Evolutionary conservation across 495 filamentous ascomycete genomes (phyloP).

Genomic region (Chaetomium tenue): DNA sequence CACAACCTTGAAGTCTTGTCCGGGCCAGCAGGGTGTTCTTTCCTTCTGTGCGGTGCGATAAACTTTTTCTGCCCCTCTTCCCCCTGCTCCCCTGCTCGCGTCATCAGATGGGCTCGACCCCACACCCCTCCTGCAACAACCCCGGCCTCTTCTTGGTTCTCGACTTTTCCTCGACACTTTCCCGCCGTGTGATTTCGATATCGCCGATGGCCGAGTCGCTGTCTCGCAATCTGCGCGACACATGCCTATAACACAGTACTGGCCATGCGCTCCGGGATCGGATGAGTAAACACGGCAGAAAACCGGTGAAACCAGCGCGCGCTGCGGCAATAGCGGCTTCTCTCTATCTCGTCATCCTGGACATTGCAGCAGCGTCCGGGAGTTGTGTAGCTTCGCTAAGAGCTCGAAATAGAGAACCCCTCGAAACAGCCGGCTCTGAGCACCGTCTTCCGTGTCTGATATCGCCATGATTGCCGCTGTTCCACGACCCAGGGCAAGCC

Average conservation of each 20-base stretch:
- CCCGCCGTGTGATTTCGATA: background rate
- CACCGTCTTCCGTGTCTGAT: constrained; percentile 29
- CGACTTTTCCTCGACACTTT: background rate
- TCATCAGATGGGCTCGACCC: constrained; percentile 8
- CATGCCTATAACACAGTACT: background rate
- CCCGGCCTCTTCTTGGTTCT: background rate
- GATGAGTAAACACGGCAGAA: constrained; percentile 2
- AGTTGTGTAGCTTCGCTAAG: constrained; percentile 30
- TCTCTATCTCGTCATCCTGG: constrained; percentile 19
- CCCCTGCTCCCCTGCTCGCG: constrained; percentile 8
- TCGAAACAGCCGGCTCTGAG: constrained; percentile 10
- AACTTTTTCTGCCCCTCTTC: constrained; percentile 3
- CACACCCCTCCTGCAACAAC: constrained; percentile 3
- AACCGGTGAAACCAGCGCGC: background rate
- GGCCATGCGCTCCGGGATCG: background rate
- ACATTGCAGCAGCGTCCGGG: constrained; percentile 22
- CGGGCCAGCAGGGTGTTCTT: constrained; percentile 5
- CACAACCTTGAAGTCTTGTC: background rate
- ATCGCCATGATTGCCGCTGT: constrained; percentile 26
- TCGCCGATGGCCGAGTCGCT: too few species aligned
- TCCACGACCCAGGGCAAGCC: constrained; percentile 7
- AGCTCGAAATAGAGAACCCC: constrained; percentile 4
- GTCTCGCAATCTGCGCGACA: background rate
- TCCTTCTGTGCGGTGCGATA: constrained; percentile 9
- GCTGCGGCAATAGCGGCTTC: background rate